Base-by-base conservation (phyloP, 805 yeast species). In the Yarrowia alimentaria region DNA sequence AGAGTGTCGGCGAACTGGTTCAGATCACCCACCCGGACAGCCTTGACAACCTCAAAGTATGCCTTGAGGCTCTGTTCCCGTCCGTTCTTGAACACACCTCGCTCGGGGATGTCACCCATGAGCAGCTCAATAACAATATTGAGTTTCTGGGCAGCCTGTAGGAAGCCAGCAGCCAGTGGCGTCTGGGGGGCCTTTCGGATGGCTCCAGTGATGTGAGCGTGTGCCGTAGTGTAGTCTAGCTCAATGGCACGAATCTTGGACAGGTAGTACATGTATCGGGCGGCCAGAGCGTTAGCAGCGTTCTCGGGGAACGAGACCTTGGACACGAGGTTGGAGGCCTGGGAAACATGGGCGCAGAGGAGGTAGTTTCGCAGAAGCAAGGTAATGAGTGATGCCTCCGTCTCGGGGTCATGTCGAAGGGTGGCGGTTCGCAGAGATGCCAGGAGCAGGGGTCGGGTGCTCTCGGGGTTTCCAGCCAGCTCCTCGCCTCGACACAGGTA, bases 181-280 rank as follows among this genome's bases (percentile, higher is more conserved):
- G 95, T 86, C 66, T 88, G 96, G 20, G 99, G 98, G 8, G 95
- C 90, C 66, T 93, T 93, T 71, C 99, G 83, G 50, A 90, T 84
- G 2, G 99, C 96, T n/a, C 93, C 88, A 52, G 88, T 85, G 52
- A 86, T 85, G 63, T 81, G 88, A 61, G 90, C 96, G 62, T 84
- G 82, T 1, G 98, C 96, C 14, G 85, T 73, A 1, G 95, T 81
- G 67, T 93, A 93, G 68, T 93, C 90, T 59, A 93, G 78, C 71
- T 91, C 98, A 58, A 93, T 83, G 4, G 97, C 88, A 61, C 80
- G 81, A 62, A 93, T 86, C 57, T 85, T 81, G n/a, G 96, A 91
- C 64, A 89, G 71, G 63, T 93, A 93, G 69, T 84, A 93, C 68
- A 80, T 84, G 65, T 89, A 90, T 68, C 99, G 79, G 7, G 97